A percentile compares a stretch with the other conserved stretches of the same genome.
These are phyloP conservation scores for Verticillium dahliae DNA, from an alignment of 2,329 filamentous ascomycete genomes.

Conservation along the genomic window DNA sequence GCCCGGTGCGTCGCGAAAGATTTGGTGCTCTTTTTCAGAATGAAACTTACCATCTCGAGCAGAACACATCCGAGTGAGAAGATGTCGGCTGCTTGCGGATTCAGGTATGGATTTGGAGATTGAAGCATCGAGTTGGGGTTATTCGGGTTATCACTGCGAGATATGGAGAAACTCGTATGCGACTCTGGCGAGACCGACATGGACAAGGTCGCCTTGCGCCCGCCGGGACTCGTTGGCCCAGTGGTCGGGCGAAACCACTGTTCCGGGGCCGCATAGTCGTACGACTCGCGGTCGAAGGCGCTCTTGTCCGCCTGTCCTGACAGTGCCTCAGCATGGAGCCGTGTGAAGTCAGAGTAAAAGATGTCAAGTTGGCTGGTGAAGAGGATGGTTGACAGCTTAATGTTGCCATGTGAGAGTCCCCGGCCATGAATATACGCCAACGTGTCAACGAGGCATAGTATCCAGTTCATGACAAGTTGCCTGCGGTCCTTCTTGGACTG, in stretches of 20 bases:
- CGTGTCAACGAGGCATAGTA: constrained; percentile 65
- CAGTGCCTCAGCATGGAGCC: constrained; percentile 34
- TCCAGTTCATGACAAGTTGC: constrained; percentile 62
- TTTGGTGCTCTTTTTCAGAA: constrained; percentile 60
- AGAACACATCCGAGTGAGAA: constrained; percentile 70
- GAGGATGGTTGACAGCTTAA: constrained; percentile 65
- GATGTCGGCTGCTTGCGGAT: constrained; percentile 58
- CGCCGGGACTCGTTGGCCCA: constrained; percentile 24
- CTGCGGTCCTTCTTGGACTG: constrained; percentile 54
- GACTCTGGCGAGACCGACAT: constrained; percentile 27
- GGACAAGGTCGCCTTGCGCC: constrained; percentile 22
- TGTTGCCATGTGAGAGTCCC: constrained; percentile 59
- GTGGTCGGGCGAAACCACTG: constrained; percentile 40
- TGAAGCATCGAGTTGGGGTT: constrained; percentile 27
- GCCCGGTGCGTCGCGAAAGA: constrained; percentile 62
- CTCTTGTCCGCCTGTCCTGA: constrained; percentile 23
- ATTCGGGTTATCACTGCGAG: constrained; percentile 19
- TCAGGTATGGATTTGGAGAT: constrained; percentile 34
- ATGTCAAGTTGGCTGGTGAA: constrained; percentile 60
- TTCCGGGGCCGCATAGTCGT: constrained; percentile 70
- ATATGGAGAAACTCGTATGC: constrained; percentile 28
- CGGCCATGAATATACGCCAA: constrained; percentile 60
- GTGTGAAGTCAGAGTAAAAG: constrained; percentile 58
- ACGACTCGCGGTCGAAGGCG: constrained; percentile 59
- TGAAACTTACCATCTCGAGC: constrained; percentile 62